Evolutionary conservation across 106 monocot genomes (phyloP).

Genomic region (Acorus calamus): DNA sequence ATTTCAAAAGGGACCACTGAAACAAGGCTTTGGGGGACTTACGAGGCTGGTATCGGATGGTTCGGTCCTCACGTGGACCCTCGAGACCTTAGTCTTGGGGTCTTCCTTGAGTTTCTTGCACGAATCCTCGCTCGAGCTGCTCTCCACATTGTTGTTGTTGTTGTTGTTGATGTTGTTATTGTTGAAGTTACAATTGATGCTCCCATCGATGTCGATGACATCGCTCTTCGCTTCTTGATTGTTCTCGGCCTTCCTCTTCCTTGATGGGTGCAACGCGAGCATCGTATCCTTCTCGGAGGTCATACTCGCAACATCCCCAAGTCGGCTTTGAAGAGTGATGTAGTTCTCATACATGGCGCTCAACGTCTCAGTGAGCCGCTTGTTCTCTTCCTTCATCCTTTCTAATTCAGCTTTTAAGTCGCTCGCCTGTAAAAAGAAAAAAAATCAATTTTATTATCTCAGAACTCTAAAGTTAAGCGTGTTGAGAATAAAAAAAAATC

Average conservation of each 20-base stretch:
- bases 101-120: slow-evolving; percentile 22
- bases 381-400: slow-evolving; percentile 46
- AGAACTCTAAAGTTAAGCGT: slow-evolving; percentile 5
- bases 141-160: background rate
- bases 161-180: too few relatives aligned
- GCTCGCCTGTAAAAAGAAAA: background rate
- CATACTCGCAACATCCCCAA: slow-evolving; percentile 12
- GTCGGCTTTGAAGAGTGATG: slow-evolving; percentile 18
- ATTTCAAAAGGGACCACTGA: background rate
- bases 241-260: slow-evolving; percentile 26
- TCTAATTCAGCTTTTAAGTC: slow-evolving; percentile 25
- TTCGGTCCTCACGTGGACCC: slow-evolving; percentile 25
- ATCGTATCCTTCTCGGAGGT: slow-evolving; percentile 2
- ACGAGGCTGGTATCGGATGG: slow-evolving; percentile 45
- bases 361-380: slow-evolving; percentile 34
- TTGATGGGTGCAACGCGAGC: background rate
- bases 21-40: too few relatives aligned
- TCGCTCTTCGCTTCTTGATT: background rate
- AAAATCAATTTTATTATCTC: background rate
- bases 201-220: background rate
- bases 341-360: slow-evolving; percentile 19
- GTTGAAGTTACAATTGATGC: too few relatives aligned
- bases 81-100: slow-evolving; percentile 25
- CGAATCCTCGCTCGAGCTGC: slow-evolving; percentile 20
- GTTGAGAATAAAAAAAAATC: background rate